Evolutionary conservation across 371 early-diverging fungal genomes (phyloP).

Genomic region (Conidiobolus incongruus): DNA sequence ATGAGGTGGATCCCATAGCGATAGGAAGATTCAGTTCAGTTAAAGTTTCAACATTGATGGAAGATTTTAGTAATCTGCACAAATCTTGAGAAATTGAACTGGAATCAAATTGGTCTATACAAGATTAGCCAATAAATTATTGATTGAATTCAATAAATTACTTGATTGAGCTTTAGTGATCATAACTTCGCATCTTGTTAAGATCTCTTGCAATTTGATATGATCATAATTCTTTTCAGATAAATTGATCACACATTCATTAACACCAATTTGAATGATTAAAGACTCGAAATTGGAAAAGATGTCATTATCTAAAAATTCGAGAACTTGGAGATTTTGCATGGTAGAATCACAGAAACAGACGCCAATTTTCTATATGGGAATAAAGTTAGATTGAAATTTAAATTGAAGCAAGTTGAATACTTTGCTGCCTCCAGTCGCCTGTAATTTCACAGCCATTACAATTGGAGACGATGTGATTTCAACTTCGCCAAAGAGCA

Average conservation of each 20-base stretch:
- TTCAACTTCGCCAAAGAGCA: constrained; percentile 47
- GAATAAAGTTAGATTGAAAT: background rate
- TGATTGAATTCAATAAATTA: no score
- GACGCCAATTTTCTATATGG: constrained; percentile 49
- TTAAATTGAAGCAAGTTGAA: background rate
- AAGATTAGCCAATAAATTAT: no score
- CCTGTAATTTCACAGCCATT: constrained; percentile 38
- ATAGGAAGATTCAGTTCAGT: constrained; percentile 60
- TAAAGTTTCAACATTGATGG: constrained; percentile 5
- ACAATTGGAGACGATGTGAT: constrained; percentile 58
- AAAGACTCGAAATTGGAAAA: constrained; percentile 83
- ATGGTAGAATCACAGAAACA: constrained; percentile 71
- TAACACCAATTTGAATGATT: constrained; percentile 72
- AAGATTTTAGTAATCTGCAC: background rate
- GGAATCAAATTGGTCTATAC: constrained; percentile 31
- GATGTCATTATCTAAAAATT: constrained; percentile 80
- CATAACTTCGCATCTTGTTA: constrained; percentile 52
- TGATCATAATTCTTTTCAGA: constrained; percentile 34
- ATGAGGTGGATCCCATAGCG: constrained; percentile 55
- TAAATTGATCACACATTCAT: constrained; percentile 59
- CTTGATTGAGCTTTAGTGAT: constrained; percentile 21
- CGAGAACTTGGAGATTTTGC: constrained; percentile 48
- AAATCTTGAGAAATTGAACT: constrained; percentile 7
- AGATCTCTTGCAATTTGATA: constrained; percentile 31
- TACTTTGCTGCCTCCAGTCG: constrained; percentile 12